These are phyloP conservation scores for Neotropicomus parvogracilis DNA, from an alignment of 1,284 basidiomycete species.

Conservation along the genomic window DNA sequence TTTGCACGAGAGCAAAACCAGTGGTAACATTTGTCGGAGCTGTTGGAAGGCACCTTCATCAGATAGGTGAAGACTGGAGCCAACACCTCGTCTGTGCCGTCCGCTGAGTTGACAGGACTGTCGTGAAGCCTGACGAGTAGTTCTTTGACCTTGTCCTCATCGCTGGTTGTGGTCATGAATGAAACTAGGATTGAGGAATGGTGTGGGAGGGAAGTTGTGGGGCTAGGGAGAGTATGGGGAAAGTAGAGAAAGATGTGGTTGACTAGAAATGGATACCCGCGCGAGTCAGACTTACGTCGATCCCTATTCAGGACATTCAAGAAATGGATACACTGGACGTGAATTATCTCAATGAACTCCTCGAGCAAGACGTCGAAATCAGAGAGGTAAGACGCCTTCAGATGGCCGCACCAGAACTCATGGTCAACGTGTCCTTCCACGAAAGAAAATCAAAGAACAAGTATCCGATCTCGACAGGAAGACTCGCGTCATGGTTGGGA, in stretches of 20 bases:
- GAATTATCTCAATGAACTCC: constrained; percentile 47
- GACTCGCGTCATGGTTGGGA: constrained; percentile 58
- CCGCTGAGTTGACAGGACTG: constrained; percentile 48
- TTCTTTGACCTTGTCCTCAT: constrained; percentile 38
- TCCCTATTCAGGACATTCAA: constrained; percentile 2
- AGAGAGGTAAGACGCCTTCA: constrained; percentile 43
- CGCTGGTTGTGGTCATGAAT: constrained; percentile 28
- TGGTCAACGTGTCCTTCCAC: neutral
- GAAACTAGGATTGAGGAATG: neutral
- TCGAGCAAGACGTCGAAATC: constrained; percentile 50
- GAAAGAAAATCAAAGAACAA: constrained; percentile 73
- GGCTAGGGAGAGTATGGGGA: no score
- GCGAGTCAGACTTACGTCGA: constrained; percentile 10
- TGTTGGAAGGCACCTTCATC: constrained; percentile 39
- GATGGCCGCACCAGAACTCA: constrained; percentile 23
- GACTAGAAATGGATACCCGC: constrained; percentile 14
- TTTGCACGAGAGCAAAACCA: constrained; percentile 70
- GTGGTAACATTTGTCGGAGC: constrained; percentile 46
- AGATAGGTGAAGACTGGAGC: constrained; percentile 55
- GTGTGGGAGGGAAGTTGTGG: neutral
- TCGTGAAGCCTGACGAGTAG: constrained; percentile 53
- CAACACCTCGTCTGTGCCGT: constrained; percentile 50
- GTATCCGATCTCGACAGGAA: constrained; percentile 72
- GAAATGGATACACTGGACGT: constrained; percentile 57
- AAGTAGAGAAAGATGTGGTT: neutral